Conservation (phyloP, 257 asterid genomes). For the Leptodermis oblonga region DNA sequence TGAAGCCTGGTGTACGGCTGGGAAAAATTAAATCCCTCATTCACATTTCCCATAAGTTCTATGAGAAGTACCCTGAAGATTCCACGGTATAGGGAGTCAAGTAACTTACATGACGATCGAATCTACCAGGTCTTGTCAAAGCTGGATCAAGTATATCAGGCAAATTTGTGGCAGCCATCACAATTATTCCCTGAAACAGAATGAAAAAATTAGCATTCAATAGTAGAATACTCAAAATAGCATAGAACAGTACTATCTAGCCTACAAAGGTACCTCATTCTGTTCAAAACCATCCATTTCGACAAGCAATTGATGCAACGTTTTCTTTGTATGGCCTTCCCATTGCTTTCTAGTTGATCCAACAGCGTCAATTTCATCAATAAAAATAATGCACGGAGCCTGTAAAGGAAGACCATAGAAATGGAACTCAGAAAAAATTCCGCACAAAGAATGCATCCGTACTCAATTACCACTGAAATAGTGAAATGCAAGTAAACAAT, state of each 20-base stretch:
- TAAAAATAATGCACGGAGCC: constrained; percentile 98
- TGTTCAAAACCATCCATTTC: constrained; percentile 99
- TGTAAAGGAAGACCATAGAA: constrained; percentile 22
- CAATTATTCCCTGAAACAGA: constrained; percentile 68
- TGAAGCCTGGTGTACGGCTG: background rate
- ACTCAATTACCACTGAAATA: background rate
- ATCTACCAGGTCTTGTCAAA: constrained; percentile 98
- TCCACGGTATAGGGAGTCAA: constrained; percentile 8
- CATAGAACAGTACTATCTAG: background rate
- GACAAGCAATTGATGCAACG: constrained; percentile 88
- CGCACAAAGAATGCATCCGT: constrained; percentile 1
- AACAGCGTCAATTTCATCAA: constrained; percentile 96
- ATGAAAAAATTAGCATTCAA: constrained; percentile 13
- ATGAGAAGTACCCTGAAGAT: background rate
- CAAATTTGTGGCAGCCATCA: constrained; percentile 98
- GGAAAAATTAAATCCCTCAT: background rate
- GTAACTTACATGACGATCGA: constrained; percentile 93
- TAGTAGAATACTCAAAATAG: background rate
- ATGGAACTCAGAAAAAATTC: constrained; percentile 15
- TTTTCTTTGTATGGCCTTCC: constrained; percentile 99
- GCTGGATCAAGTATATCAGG: constrained; percentile 98
- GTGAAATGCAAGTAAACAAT: background rate
- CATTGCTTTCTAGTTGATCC: constrained; percentile 98
- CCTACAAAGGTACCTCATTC: constrained; percentile 60
- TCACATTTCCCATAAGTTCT: background rate